phyloP scores from a whole-genome alignment of 345 rosid species.

The Brassica cretica region DNA sequence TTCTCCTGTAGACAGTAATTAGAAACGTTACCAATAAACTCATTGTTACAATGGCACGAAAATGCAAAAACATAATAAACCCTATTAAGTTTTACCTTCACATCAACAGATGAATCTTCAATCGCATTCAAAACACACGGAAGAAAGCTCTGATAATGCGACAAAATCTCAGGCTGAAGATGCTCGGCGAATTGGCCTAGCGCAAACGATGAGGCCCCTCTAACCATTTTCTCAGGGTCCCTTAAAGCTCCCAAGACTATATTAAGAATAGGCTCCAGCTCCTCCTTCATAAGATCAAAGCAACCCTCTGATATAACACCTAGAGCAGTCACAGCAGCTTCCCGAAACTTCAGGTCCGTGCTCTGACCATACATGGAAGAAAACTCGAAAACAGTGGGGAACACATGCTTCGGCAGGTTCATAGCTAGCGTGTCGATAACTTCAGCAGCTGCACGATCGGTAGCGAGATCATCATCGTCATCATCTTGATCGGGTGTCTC shows the following conservation, averaged over 20 bases:
- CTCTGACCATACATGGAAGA: constrained; percentile 76
- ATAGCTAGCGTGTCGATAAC: constrained; percentile 97
- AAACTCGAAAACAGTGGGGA: constrained; percentile 76
- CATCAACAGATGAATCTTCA: constrained; percentile 94
- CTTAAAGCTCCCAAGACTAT: constrained; percentile 79
- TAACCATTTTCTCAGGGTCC: constrained; percentile 93
- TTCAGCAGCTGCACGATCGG: constrained; percentile 99
- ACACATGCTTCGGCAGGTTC: constrained; percentile 88
- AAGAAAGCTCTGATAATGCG: constrained; percentile 81
- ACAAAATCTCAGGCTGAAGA: constrained; percentile 93
- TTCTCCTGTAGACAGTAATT: constrained; percentile 62
- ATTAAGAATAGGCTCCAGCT: constrained; percentile 81
- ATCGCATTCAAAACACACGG: constrained; percentile 90
- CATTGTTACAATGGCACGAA: neutral
- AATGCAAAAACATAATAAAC: neutral
- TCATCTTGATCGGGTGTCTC: constrained; percentile 71
- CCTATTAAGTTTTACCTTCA: constrained; percentile 59
- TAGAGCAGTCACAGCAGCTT: constrained; percentile 91
- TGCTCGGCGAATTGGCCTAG: constrained; percentile 97
- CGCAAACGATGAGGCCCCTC: constrained; percentile 99
- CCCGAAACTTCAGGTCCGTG: constrained; percentile 78
- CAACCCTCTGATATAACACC: constrained; percentile 98
- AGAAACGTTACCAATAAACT: constrained; percentile 7
- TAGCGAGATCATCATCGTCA: constrained; percentile 92
- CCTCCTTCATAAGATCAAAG: constrained; percentile 75